A percentile compares a stretch with the other conserved stretches of the same genome.
These are phyloP conservation scores for Akanthomyces uredinophilus DNA, from an alignment of 2,329 filamentous ascomycete species.

Conservation along the genomic window DNA sequence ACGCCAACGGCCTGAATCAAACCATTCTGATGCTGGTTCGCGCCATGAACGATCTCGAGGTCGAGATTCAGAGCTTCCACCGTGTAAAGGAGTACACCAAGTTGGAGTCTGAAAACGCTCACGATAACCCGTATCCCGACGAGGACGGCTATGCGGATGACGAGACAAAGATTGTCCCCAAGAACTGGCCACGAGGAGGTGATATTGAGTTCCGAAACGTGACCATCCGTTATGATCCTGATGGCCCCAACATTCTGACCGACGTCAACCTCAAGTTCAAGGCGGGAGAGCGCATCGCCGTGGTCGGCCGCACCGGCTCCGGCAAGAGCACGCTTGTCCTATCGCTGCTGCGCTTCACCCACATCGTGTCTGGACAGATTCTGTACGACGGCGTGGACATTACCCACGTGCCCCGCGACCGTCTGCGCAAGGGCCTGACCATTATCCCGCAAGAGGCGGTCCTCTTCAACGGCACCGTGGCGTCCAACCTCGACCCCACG, in stretches of 20 bases:
- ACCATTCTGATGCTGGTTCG: constrained; percentile 49
- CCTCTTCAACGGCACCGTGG: constrained; percentile 49
- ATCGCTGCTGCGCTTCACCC: constrained; percentile 50
- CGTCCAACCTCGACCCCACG: constrained; percentile 60
- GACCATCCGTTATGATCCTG: constrained; percentile 42
- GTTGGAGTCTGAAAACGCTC: constrained; percentile 40
- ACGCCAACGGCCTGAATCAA: constrained; percentile 49
- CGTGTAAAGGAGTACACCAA: constrained; percentile 45
- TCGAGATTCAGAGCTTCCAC: constrained; percentile 48
- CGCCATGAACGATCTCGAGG: constrained; percentile 48
- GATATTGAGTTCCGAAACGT: constrained; percentile 47
- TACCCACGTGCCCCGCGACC: constrained; percentile 43
- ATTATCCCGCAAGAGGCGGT: constrained; percentile 57
- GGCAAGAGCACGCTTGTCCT: constrained; percentile 70
- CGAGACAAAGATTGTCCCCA: constrained; percentile 33
- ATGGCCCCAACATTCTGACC: constrained; percentile 45
- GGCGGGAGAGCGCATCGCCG: constrained; percentile 69
- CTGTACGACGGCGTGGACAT: constrained; percentile 53
- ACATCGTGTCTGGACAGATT: constrained; percentile 47
- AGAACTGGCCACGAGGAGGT: constrained; percentile 41
- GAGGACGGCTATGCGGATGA: constrained; percentile 38
- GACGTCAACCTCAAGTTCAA: constrained; percentile 46
- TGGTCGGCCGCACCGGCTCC: constrained; percentile 76
- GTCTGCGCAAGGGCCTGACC: constrained; percentile 49
- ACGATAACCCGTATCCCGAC: constrained; percentile 34